Evolutionary conservation across 257 asterid species (phyloP).

Genomic region (Solanum bukasovii): DNA sequence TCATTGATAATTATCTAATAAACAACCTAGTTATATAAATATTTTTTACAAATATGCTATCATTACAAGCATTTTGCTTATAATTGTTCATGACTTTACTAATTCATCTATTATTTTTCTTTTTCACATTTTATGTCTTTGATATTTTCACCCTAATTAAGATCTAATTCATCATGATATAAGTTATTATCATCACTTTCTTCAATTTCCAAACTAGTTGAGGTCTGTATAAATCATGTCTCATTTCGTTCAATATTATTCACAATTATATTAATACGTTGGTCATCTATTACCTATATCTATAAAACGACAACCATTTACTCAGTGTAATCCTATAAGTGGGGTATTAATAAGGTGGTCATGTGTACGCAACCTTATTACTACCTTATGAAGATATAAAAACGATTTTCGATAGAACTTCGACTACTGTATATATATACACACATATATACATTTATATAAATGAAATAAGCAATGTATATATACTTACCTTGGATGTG

Average conservation of each 20-base stretch:
- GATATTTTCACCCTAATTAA: background rate
- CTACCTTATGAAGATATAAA: too few relatives aligned
- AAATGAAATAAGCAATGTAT: background rate
- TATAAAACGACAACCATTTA: too few relatives aligned
- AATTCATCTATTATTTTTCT: background rate
- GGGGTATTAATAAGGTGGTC: background rate
- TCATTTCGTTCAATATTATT: background rate
- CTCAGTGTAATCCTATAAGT: background rate
- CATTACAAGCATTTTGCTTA: background rate
- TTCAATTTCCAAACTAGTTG: background rate
- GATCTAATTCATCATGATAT: background rate
- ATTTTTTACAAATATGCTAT: too few relatives aligned
- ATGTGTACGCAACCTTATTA: too few relatives aligned
- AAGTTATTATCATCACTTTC: background rate
- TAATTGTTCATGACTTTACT: background rate
- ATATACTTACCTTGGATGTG: conserved; percentile 63
- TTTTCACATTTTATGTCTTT: background rate
- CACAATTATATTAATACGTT: background rate
- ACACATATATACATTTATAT: background rate
- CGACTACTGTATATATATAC: too few relatives aligned
- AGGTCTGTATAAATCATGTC: background rate
- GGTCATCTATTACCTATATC: background rate
- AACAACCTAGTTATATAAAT: too few relatives aligned
- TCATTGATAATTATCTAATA: too few relatives aligned
- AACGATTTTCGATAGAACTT: background rate